Base-by-base conservation (phyloP, 371 early-diverging fungal species). In the Mucor racemosus region DNA sequence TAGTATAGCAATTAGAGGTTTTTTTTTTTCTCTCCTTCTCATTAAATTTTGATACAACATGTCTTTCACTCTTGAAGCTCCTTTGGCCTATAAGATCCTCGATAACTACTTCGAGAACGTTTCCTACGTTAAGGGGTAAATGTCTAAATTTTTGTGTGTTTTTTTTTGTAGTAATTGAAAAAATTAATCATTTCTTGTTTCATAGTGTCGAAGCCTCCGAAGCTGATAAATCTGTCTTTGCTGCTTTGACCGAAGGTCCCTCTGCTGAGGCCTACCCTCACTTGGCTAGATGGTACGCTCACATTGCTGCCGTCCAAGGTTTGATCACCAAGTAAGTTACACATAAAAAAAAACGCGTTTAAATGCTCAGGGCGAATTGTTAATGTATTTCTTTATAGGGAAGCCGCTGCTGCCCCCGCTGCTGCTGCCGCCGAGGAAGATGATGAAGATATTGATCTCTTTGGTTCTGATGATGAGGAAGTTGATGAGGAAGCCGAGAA, bases 391-490 rank as follows among this genome's bases (percentile, higher is more conserved):
- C 42, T 14, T 19, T 54, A 34, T 33, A 62, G 62, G 62, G 62
- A 62, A 50, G 82, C 81, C 60, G 81, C 65, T 26, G 55, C 74
- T 60, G 63, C 66, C 39, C 67, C 69, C 41, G 58, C 79, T 46
- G 78, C 85, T 59, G 78, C 84, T 56, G 81, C 81, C 38, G 46
- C 58, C 69, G 86, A 77, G 58, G 81, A 84, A 58, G 77, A 93
- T 55, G 97, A 97, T 41, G 94, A 96, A 60, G 97, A 97, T 75
- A 88, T 96, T 67, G 97, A 97, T 82, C 92, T 97, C 64, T 97
- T 97, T 80, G 97, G 93, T 72, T 95, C 95, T 68, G 97, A 97
- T 72, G 95, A 94, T 53, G 86, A 86, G 55, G 97, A 93, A 84
- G 94, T 87, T 68, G 97, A 94, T 85, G 95, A 85, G 80, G 97